Evolutionary conservation across 257 asterid species (phyloP).

Genomic region (Leptodermis oblonga): DNA sequence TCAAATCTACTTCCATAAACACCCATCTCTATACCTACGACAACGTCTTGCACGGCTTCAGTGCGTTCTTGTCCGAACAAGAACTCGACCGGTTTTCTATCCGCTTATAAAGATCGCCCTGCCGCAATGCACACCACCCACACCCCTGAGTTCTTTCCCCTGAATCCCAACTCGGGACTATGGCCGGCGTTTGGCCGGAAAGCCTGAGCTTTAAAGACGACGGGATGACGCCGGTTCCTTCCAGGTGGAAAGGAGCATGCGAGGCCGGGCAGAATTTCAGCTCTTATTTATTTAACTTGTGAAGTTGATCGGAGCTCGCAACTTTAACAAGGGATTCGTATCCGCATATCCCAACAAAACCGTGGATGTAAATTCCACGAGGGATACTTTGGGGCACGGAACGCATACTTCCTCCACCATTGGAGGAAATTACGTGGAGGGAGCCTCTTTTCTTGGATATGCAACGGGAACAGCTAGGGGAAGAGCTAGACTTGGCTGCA

Average conservation of each 20-base stretch:
- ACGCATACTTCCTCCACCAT: slow-evolving; percentile 15
- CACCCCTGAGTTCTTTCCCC: slow-evolving; percentile 37
- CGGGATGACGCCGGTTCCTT: slow-evolving; percentile 8
- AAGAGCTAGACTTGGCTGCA: too few relatives aligned
- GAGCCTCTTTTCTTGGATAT: slow-evolving; percentile 18
- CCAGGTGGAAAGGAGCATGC: slow-evolving; percentile 19
- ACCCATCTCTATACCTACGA: slow-evolving; percentile 32
- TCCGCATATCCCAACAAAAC: slow-evolving; percentile 10
- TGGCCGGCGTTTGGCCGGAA: slow-evolving; percentile 24
- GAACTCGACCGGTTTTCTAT: slow-evolving; percentile 42
- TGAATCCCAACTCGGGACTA: slow-evolving; percentile 36
- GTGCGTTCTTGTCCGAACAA: slow-evolving; percentile 29
- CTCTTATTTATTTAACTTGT: slow-evolving; percentile 14
- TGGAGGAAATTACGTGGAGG: slow-evolving; percentile 22
- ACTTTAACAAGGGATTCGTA: slow-evolving; percentile 8
- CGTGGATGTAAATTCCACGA: slow-evolving; percentile 11
- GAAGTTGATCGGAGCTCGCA: slow-evolving; percentile 13
- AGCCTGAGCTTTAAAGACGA: slow-evolving; percentile 14
- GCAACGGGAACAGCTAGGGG: slow-evolving; percentile 22
- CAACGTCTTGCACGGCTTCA: slow-evolving; percentile 44
- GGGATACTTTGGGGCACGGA: slow-evolving; percentile 18
- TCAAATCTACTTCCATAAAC: slow-evolving; percentile 16
- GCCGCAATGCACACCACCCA: slow-evolving; percentile 45
- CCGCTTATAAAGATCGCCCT: slow-evolving; percentile 29
- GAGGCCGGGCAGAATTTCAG: slow-evolving; percentile 9